Evolutionary conservation across 2,329 filamentous ascomycete species (phyloP).

Genomic region (Neoscytalidium dimidiatum): DNA sequence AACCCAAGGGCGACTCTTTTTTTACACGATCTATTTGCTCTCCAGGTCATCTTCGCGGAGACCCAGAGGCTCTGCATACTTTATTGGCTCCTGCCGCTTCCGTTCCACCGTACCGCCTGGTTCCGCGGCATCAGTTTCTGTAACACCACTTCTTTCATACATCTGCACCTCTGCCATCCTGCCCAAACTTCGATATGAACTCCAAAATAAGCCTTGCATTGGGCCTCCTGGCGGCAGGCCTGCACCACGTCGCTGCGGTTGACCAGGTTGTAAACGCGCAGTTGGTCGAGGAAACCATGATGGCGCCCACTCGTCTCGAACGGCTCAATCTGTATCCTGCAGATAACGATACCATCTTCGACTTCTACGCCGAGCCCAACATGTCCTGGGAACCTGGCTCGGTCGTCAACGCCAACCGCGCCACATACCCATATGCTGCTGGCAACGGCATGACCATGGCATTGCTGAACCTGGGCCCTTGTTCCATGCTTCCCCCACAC

Average conservation of each 20-base stretch:
- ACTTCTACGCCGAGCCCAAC: constrained; percentile 47
- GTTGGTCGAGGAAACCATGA: neutral
- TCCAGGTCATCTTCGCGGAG: neutral
- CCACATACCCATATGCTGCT: constrained; percentile 52
- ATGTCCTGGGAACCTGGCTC: constrained; percentile 49
- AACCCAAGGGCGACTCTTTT: neutral
- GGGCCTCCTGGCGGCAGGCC: neutral
- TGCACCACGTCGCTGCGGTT: constrained; percentile 1
- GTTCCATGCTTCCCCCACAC: constrained; percentile 55
- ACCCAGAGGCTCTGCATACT: neutral
- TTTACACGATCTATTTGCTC: neutral
- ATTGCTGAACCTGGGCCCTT: constrained; percentile 51
- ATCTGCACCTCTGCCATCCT: neutral
- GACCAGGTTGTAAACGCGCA: neutral
- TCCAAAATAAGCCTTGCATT: neutral
- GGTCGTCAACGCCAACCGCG: constrained; percentile 55
- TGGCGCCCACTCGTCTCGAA: constrained; percentile 46
- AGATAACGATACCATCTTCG: constrained; percentile 51
- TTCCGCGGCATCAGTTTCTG: neutral
- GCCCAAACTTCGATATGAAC: neutral
- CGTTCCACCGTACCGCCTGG: constrained; percentile 1
- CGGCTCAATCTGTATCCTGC: constrained; percentile 43
- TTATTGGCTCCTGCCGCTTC: neutral
- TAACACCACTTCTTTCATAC: neutral
- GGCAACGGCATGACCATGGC: constrained; percentile 52